phyloP scores from a whole-genome alignment of 352 stramenopile species.

The Phytophthora capsici region DNA sequence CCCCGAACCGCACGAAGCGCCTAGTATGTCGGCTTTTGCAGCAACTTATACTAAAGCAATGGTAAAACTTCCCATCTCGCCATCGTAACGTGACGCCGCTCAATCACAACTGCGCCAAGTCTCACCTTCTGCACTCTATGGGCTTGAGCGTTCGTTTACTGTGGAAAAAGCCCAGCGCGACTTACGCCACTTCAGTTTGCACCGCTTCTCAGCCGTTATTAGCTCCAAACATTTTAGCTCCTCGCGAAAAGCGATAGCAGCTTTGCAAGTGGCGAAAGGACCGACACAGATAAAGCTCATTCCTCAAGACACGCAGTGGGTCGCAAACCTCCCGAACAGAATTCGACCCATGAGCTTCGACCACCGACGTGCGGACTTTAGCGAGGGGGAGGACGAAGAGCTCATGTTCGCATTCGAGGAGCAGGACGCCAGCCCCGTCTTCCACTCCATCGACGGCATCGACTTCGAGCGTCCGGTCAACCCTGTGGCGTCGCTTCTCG shows the following conservation, averaged over 20 bases:
- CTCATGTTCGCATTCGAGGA: slow-evolving; percentile 80
- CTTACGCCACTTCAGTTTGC: slow-evolving; percentile 3
- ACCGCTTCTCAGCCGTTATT: slow-evolving; percentile 22
- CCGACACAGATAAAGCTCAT: slow-evolving; percentile 16
- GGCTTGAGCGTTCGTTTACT: slow-evolving; percentile 14
- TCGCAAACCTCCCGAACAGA: not conserved
- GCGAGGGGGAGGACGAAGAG: slow-evolving; percentile 59
- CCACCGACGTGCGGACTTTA: slow-evolving; percentile 5
- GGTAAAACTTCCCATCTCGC: slow-evolving; percentile 8
- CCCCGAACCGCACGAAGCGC: slow-evolving; percentile 29
- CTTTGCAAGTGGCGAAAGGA: slow-evolving; percentile 17
- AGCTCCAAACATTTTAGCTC: slow-evolving; percentile 16
- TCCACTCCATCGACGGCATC: slow-evolving; percentile 41
- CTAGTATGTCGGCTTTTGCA: not conserved
- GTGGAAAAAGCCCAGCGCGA: slow-evolving; percentile 26
- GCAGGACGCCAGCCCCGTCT: slow-evolving; percentile 9
- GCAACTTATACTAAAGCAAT: too few species aligned
- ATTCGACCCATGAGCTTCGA: slow-evolving; percentile 25
- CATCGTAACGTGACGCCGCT: slow-evolving; percentile 7
- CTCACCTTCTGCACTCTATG: slow-evolving; percentile 23
- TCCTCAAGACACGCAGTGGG: slow-evolving; percentile 33
- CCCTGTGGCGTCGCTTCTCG: slow-evolving; percentile 51
- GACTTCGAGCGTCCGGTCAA: slow-evolving; percentile 46
- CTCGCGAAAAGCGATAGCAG: slow-evolving; percentile 28
- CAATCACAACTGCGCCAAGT: slow-evolving; percentile 18